Evolutionary conservation across 2,329 filamentous ascomycete species (phyloP), one percentile per base, ranked within the genome.

Genomic region (Sarocladium kiliense): DNA sequence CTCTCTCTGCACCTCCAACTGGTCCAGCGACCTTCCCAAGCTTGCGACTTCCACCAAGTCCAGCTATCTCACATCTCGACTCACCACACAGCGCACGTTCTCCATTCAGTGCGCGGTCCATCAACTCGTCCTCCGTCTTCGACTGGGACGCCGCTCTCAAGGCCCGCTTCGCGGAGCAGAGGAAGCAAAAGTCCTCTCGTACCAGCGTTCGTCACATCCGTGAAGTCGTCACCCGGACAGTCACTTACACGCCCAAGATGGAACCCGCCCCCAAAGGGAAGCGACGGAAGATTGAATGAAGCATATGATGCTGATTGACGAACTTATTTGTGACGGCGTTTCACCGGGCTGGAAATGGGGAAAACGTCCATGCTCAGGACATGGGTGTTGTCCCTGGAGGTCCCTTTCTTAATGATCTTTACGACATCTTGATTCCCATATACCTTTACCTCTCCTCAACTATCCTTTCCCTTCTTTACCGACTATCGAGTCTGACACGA

Each of bases 181-280:
- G 76, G 67, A 76, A 78, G 63, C 80, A 78, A 59, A 81, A 82
- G 66, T 66, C 78, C 16, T 75, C 81, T 39, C 80, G 79, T 61
- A 84, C 85, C 30, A 85, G 78, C 63, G 77, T 86, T 56, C 82
- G 86, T 58, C 80, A 87, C 66, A 91, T 97, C 57, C 80, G 90
- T 55, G 91, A 97, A 70, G 91, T 97, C 3, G 89, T 97, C 54
- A 97, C 92, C n/a, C 82, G 91, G 62, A 97, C 91, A 16, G 89
- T 96, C 57, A 96, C 90, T 39, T 96, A 95, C 72, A 96, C 89
- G 68, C 88, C 85, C 58, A 79, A 86, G 61, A 89, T 97, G 75
- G 89, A 91, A 61, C 89, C 92, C 23, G 91, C 92, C 36, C 93
- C 91, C 7, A 92, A 92, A 71, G 92, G 92, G 60, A 97, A 97